Evolutionary conservation across 306 rosid species (phyloP).

Genomic region (Morella rubra): DNA sequence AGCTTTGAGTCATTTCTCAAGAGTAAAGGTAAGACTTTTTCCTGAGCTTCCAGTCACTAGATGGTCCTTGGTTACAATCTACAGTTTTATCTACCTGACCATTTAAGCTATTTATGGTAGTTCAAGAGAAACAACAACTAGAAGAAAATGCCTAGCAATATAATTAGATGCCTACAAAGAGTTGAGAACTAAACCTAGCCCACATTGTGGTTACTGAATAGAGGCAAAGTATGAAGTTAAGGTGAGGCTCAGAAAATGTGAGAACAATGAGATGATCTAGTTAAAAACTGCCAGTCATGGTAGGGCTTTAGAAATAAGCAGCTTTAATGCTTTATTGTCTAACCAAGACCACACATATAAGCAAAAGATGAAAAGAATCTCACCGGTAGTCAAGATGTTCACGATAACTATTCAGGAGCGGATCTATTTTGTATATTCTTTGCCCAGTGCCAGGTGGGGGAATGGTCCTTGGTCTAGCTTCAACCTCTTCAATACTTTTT

Average conservation of each 20-base stretch:
- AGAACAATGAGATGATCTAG: background rate
- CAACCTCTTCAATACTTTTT: conserved; percentile 26
- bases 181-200: background rate
- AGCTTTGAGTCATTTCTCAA: background rate
- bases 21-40: background rate
- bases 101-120: background rate
- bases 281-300: background rate
- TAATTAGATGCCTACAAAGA: background rate
- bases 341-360: background rate
- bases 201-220: background rate
- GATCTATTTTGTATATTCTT: conserved; percentile 80
- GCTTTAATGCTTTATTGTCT: background rate
- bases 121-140: background rate
- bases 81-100: background rate
- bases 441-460: conserved; percentile 80
- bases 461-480: conserved; percentile 43
- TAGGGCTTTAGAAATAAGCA: background rate
- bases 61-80: background rate
- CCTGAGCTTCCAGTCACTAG: background rate
- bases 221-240: background rate
- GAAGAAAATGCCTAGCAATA: background rate
- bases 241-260: background rate
- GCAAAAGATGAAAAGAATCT: conserved; percentile 26
- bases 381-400: conserved; percentile 93
- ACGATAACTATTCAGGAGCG: conserved; percentile 47